Evolutionary conservation across 1,284 basidiomycete genomes (phyloP).

Genomic region (Naganishia albida): DNA sequence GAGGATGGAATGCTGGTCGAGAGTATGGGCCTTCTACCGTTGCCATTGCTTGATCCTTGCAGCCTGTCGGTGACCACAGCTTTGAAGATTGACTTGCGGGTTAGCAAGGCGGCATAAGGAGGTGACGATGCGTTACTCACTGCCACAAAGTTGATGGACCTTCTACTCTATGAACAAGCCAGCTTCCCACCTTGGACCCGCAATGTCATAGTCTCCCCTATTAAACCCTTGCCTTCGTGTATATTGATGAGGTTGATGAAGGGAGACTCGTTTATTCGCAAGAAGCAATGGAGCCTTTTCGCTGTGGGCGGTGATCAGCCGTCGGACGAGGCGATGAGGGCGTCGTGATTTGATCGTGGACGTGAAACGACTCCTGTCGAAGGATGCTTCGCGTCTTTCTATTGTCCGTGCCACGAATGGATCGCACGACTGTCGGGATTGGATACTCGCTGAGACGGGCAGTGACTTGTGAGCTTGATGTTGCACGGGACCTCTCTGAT

Average conservation of each 20-base stretch:
- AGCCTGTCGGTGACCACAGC: background rate
- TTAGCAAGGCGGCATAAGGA: background rate
- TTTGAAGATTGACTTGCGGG: background rate
- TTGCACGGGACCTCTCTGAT: too few relatives aligned
- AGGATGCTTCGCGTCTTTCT: conserved; percentile 5
- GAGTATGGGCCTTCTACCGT: conserved; percentile 10
- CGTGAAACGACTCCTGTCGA: background rate
- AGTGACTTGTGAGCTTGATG: too few relatives aligned
- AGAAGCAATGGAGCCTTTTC: background rate
- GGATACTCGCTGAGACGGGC: too few relatives aligned
- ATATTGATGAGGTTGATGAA: conserved; percentile 6
- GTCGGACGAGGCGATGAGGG: background rate
- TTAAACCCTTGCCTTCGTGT: background rate
- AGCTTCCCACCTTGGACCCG: conserved; percentile 4
- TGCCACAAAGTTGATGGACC: conserved; percentile 5
- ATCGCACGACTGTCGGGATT: background rate
- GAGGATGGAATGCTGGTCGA: conserved; percentile 14
- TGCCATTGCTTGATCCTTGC: conserved; percentile 7
- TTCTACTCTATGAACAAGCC: conserved; percentile 15
- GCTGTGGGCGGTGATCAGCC: background rate
- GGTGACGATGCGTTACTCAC: background rate
- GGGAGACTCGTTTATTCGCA: background rate
- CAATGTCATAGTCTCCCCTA: conserved; percentile 1
- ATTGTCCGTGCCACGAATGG: conserved; percentile 1
- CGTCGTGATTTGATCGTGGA: background rate